A percentile compares a stretch with the other conserved stretches of the same genome.
Conservation (phyloP, 2,329 filamentous ascomycete species). For the Simplicillium aogashimaense region DNA sequence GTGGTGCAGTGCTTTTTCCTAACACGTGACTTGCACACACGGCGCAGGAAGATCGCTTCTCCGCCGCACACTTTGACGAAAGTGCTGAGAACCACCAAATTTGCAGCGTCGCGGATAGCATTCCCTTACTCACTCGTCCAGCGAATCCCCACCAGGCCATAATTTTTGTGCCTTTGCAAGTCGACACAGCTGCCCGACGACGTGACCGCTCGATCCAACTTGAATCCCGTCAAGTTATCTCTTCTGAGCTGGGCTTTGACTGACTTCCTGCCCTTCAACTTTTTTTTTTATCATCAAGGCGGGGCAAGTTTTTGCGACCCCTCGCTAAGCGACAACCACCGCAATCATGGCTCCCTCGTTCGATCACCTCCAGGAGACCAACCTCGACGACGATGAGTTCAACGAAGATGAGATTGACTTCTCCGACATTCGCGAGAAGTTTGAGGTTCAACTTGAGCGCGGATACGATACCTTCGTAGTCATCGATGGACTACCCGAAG, state of each 20-base stretch:
- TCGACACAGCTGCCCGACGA: too few relatives aligned
- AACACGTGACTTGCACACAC: slow-evolving; percentile 29
- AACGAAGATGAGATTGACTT: slow-evolving; percentile 93
- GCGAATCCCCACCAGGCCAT: slow-evolving; percentile 6
- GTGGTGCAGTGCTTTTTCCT: too few relatives aligned
- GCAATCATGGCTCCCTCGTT: slow-evolving; percentile 81
- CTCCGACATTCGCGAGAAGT: slow-evolving; percentile 87
- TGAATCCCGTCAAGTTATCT: too few relatives aligned
- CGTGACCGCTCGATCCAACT: too few relatives aligned
- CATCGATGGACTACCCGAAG: slow-evolving; percentile 83
- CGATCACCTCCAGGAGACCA: slow-evolving; percentile 83
- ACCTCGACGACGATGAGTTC: slow-evolving; percentile 75
- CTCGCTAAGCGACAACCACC: slow-evolving; percentile 18
- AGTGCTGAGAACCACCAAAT: slow-evolving; percentile 26
- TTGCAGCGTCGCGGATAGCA: slow-evolving; percentile 15
- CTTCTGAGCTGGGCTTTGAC: too few relatives aligned
- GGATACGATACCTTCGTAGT: slow-evolving; percentile 95
- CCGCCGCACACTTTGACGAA: slow-evolving; percentile 29
- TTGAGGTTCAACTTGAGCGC: slow-evolving; percentile 91
- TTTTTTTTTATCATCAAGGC: slow-evolving; percentile 12
- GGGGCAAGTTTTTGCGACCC: slow-evolving; percentile 25
- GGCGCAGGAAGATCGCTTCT: slow-evolving; percentile 27
- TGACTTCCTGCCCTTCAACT: too few relatives aligned
- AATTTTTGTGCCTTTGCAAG: slow-evolving; percentile 3
- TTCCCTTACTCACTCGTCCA: slow-evolving; percentile 11